A percentile compares a stretch with the other conserved stretches of the same genome.
Evolutionary conservation across 208 protist species (phyloP).

Genomic region (Novymonas esmeraldas): DNA sequence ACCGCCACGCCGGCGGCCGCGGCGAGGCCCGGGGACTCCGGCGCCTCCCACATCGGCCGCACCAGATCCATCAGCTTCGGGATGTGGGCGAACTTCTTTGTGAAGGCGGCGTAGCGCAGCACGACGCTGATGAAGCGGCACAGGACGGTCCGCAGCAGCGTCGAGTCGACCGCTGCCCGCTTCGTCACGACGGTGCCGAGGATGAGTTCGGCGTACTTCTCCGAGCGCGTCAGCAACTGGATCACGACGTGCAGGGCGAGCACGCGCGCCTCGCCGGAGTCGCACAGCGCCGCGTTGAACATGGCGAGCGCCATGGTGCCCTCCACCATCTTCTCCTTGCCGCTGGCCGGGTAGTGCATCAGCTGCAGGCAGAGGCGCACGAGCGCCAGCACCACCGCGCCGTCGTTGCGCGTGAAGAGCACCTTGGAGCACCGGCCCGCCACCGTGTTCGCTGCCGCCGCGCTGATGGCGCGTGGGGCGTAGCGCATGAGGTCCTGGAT

Average conservation of each 20-base stretch:
- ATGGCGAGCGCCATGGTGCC: constrained; percentile 89
- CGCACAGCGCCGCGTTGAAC: constrained; percentile 89
- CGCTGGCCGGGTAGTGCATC: constrained; percentile 76
- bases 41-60: constrained; percentile 70
- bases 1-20: constrained; percentile 77
- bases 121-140: constrained; percentile 91
- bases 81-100: constrained; percentile 79
- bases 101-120: constrained; percentile 80
- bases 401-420: constrained; percentile 90
- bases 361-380: constrained; percentile 86
- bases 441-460: constrained; percentile 73
- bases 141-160: constrained; percentile 84
- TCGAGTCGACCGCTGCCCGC: constrained; percentile 76
- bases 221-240: constrained; percentile 72
- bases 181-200: constrained; percentile 88
- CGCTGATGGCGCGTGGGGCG: constrained; percentile 73
- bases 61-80: constrained; percentile 73
- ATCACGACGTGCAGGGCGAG: constrained; percentile 80
- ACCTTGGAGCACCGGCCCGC: constrained; percentile 91
- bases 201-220: constrained; percentile 88
- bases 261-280: constrained; percentile 80
- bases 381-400: constrained; percentile 80
- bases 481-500: constrained; percentile 87
- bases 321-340: constrained; percentile 92
- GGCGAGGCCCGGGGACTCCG: constrained; percentile 70